phyloP scores from a whole-genome alignment of 2,329 filamentous ascomycete species.

The Exophiala phaeomuriformis region DNA sequence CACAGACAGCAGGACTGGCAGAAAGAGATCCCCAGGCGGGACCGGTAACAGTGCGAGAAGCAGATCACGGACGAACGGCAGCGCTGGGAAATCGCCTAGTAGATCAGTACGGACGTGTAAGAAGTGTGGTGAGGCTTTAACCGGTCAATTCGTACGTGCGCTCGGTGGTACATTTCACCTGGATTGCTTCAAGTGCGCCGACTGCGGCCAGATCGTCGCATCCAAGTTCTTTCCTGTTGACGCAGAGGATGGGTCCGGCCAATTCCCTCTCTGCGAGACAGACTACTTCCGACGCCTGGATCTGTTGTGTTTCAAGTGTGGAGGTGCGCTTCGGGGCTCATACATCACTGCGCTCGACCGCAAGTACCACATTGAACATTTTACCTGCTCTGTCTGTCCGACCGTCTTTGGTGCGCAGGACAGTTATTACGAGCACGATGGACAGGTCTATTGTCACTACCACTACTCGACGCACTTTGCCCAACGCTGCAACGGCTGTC shows the following conservation, averaged over 20 bases:
- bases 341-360: slow-evolving; percentile 97
- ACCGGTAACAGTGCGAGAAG: slow-evolving; percentile 27
- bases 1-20: slow-evolving; percentile 25
- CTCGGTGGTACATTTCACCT: slow-evolving; percentile 90
- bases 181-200: slow-evolving; percentile 95
- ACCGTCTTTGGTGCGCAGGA: slow-evolving; percentile 98
- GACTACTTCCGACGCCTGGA: slow-evolving; percentile 94
- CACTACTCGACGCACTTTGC: slow-evolving; percentile 98
- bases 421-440: slow-evolving; percentile 97
- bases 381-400: slow-evolving; percentile 92
- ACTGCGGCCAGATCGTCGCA: slow-evolving; percentile 92
- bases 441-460: slow-evolving; percentile 94
- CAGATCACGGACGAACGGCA: slow-evolving; percentile 31
- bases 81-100: slow-evolving; percentile 26
- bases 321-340: slow-evolving; percentile 84
- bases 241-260: slow-evolving; percentile 69
- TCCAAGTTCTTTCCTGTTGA: slow-evolving; percentile 98
- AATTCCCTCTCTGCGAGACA: slow-evolving; percentile 94
- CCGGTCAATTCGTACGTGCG: slow-evolving; percentile 91
- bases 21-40: slow-evolving; percentile 25
- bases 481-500: slow-evolving; percentile 91
- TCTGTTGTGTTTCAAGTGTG: slow-evolving; percentile 84
- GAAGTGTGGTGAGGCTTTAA: slow-evolving; percentile 80
- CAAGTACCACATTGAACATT: slow-evolving; percentile 99
- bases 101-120: slow-evolving; percentile 56